Evolutionary conservation across 306 rosid genomes (phyloP), one percentile per base, ranked within the genome.

Genomic region (Glycine tomentella): DNA sequence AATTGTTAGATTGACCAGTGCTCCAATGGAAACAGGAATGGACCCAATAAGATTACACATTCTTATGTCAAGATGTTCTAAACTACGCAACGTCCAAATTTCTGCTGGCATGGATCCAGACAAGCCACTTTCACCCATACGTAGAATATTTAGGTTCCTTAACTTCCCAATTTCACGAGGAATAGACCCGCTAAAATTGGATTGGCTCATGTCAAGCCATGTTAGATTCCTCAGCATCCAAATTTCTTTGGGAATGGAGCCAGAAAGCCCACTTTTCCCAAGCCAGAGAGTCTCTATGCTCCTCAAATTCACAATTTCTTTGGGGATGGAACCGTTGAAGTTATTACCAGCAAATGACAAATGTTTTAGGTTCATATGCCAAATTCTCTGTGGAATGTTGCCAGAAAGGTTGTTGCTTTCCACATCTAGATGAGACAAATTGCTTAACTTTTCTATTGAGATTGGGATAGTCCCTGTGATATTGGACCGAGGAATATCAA

Each of bases 111-210:
- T 50, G 3, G 0, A 4, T 0, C 42, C 42, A 38, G 4, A 38
- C 25, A 20, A 20, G 25, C 25, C 25, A 20, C 25, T 20, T 20
- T 20, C 1, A 0, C 1, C 0, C 25, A 20, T 20, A 20, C 25
- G 25, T 3, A 38, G 42, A 38, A 38, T 38, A 0, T 20, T 20
- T 20, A 20, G 25, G 25, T 20, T 20, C 25, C 25, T 20, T 20
- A 20, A 20, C 25, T 20, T 20, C 25, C 25, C 25, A 20, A 20
- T 20, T 0, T 20, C 25, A 20, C 25, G 25, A 3, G 42, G 42
- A 4, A 38, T 38, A 4, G 55, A 50, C 1, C 86, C 88, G 0
- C 1, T 69, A n/a, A 87, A 72, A 75, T 15, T 49, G 55, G 76
- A 46, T 0, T 13, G 0, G 2, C 0, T 2, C 8, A 72, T 5